Evolutionary conservation across 2,329 filamentous ascomycete species (phyloP).

Genomic region (Albophoma yamanashiensis): DNA sequence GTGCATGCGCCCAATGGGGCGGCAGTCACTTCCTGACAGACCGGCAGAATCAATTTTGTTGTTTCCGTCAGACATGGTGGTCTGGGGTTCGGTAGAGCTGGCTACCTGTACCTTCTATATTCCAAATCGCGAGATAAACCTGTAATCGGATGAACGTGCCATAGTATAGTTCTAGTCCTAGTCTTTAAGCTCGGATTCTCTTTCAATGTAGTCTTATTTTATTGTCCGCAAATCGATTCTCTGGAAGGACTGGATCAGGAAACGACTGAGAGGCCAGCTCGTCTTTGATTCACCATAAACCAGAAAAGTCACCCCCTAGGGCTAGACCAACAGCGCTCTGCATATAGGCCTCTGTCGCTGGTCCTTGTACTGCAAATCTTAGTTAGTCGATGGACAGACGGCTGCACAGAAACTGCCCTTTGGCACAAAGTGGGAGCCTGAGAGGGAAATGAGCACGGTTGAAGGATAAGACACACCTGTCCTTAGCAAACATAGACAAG

Average conservation of each 20-base stretch:
- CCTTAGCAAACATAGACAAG: no score
- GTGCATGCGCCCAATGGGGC: no score
- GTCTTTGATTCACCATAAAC: background rate
- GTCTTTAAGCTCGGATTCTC: background rate
- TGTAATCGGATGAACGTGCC: no score
- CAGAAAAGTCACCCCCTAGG: background rate
- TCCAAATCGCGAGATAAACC: no score
- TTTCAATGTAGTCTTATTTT: background rate
- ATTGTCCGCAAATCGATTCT: background rate
- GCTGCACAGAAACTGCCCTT: background rate
- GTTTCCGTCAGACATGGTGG: no score
- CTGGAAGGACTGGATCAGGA: background rate
- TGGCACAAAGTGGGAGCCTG: background rate
- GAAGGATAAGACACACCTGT: background rate
- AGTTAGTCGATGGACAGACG: background rate
- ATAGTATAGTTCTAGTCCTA: no score
- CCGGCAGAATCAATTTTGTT: no score
- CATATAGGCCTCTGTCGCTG: background rate
- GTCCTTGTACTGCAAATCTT: background rate
- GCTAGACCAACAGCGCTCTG: background rate
- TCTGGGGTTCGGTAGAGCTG: no score
- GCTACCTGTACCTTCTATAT: no score
- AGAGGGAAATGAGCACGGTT: background rate
- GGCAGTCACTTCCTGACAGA: no score
- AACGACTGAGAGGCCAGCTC: background rate